Conservation (phyloP, 23 red algal species). For the Agarophyton chilense region DNA sequence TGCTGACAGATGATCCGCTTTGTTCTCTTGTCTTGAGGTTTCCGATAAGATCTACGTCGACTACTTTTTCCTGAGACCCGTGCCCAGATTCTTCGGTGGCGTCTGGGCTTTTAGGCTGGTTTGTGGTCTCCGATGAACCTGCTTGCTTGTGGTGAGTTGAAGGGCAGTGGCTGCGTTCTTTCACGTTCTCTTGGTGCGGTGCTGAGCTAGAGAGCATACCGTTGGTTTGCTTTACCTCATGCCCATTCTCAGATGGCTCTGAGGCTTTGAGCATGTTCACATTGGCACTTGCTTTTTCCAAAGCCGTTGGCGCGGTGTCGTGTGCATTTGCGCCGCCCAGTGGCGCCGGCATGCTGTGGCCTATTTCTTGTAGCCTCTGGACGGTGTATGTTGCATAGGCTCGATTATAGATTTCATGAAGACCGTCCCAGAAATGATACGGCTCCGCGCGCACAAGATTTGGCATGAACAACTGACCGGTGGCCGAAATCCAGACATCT, state of each 20-base stretch:
- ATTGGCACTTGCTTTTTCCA: neutral
- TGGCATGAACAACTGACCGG: conserved; percentile 59
- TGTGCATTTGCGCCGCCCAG: neutral
- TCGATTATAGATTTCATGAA: conserved; percentile 78
- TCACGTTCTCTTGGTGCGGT: neutral
- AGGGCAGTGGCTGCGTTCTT: neutral
- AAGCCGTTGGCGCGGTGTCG: neutral
- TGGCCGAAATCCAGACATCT: conserved; percentile 88
- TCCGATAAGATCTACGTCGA: neutral
- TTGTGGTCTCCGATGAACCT: neutral
- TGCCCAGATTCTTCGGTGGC: neutral
- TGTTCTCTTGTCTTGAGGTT: neutral
- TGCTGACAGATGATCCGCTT: neutral
- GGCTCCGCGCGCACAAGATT: conserved; percentile 92
- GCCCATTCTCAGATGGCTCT: neutral
- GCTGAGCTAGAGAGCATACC: neutral
- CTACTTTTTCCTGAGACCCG: neutral
- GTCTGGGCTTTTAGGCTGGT: neutral
- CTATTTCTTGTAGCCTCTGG: neutral
- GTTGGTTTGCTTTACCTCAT: neutral
- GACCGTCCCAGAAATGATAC: conserved; percentile 88
- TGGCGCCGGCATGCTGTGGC: neutral
- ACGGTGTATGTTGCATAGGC: neutral
- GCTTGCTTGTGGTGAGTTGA: neutral
- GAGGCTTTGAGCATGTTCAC: neutral